Evolutionary conservation across 2,329 filamentous ascomycete genomes (phyloP), one percentile per base, ranked within the genome.

Genomic region (Aureobasidium sp.): DNA sequence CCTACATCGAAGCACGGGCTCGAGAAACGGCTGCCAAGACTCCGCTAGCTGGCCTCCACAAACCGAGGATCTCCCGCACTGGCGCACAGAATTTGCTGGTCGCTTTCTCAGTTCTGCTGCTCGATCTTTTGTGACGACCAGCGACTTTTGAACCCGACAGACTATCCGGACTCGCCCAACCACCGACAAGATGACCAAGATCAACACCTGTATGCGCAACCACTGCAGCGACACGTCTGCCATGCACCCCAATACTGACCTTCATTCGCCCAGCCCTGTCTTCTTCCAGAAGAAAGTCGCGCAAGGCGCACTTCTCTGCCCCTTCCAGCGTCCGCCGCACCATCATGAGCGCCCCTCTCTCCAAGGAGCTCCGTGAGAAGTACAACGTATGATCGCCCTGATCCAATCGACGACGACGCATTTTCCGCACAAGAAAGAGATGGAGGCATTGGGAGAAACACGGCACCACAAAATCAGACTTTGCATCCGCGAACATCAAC

Each of bases 301-400:
- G 94, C 81, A 96, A 96, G 86, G 90, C 91, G 78, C 93, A 99
- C 86, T 99, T 96, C 87, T 83, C 85, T 78, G 94, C 94, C 71
- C 91, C 92, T 72, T 97, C 92, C 78, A 91, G 89, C 83, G 85
- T 90, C 77, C 92, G 94, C 81, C 91, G 94, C 78, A 85, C 88
- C 74, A 96, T 96, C 83, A 97, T 99, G 92, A 93, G 89, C 83
- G 92, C 94, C 71, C 89, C 90, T 73, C 86, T 97, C 71, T 89
- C 85, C 84, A 96, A 96, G 86, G 94, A 99, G 84, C 87, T 99
- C 77, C 88, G 91, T 77, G 92, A 96, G 82, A 94, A 99, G 87
- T 90, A 99, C 89, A 96, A 96, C 81, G 94, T 97, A 85, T 70
- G 89, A 36, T 16, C 15, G 16, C 49, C 41, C 50, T 34, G 48